Conservation (phyloP, 768 basidiomycete genomes). For the Podaxis sp. region DNA sequence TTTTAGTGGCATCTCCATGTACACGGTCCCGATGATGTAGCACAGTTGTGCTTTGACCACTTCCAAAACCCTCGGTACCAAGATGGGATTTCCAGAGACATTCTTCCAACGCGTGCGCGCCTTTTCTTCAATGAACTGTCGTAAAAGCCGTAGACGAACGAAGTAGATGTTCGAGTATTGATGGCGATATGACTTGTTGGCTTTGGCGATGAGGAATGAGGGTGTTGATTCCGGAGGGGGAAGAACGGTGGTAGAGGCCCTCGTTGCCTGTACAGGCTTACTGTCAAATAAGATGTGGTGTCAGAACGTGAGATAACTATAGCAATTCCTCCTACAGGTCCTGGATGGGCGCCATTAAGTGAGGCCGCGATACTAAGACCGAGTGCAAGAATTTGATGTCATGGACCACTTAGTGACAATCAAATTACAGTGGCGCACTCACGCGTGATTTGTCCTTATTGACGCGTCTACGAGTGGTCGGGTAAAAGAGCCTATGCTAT, state of each 20-base stretch:
- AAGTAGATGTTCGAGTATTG: conserved; percentile 60
- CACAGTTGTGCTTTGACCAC: conserved; percentile 81
- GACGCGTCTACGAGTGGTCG: conserved; percentile 17
- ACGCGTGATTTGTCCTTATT: conserved; percentile 27
- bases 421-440: conserved; percentile 12
- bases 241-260: conserved; percentile 32
- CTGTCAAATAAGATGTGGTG: not conserved
- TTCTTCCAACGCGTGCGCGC: conserved; percentile 38
- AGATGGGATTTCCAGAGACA: conserved; percentile 57
- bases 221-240: conserved; percentile 30
- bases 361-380: not conserved
- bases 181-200: conserved; percentile 46
- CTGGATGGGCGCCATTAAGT: not conserved
- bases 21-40: conserved; percentile 92
- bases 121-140: conserved; percentile 34
- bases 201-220: conserved; percentile 40
- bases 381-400: conserved; percentile 1
- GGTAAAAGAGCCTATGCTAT: too few species aligned
- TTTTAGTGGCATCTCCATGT: conserved; percentile 98
- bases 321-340: conserved; percentile 15
- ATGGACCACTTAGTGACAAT: not conserved
- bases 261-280: not conserved
- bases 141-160: conserved; percentile 37
- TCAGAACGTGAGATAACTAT: conserved; percentile 9
- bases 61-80: conserved; percentile 82